A percentile compares a stretch with the other conserved stretches of the same genome.
phyloP scores from a whole-genome alignment of 495 filamentous ascomycete species.

The Neurospora sp. region DNA sequence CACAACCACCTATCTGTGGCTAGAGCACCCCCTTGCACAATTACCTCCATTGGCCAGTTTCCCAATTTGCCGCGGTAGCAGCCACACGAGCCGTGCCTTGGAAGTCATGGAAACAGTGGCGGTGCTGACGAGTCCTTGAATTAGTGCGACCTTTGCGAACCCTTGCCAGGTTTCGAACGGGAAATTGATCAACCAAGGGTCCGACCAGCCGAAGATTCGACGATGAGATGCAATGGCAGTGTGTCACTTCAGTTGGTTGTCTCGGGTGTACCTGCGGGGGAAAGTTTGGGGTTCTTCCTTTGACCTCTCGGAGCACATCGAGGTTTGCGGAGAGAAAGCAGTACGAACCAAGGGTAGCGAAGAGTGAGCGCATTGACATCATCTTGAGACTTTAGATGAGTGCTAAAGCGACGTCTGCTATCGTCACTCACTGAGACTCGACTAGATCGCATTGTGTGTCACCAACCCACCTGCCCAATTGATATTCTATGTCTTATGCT shows the following conservation, averaged over 20 bases:
- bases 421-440: background rate
- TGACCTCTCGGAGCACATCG: background rate
- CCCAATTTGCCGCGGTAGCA: background rate
- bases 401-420: background rate
- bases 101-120: constrained; percentile 17
- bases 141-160: background rate
- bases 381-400: background rate
- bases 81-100: background rate
- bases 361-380: background rate
- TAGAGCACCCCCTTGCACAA: background rate
- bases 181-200: constrained; percentile 19
- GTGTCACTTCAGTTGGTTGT: background rate
- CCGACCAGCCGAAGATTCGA: background rate
- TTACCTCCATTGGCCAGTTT: background rate
- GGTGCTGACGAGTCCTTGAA: constrained; percentile 11
- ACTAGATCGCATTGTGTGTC: background rate
- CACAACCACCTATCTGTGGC: background rate
- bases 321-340: background rate
- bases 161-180: constrained; percentile 1
- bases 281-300: background rate
- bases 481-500: background rate
- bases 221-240: background rate
- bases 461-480: background rate
- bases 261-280: background rate
- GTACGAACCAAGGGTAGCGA: background rate